phyloP scores from a whole-genome alignment of 441 rosid genomes.

The Oxalis stricta region DNA sequence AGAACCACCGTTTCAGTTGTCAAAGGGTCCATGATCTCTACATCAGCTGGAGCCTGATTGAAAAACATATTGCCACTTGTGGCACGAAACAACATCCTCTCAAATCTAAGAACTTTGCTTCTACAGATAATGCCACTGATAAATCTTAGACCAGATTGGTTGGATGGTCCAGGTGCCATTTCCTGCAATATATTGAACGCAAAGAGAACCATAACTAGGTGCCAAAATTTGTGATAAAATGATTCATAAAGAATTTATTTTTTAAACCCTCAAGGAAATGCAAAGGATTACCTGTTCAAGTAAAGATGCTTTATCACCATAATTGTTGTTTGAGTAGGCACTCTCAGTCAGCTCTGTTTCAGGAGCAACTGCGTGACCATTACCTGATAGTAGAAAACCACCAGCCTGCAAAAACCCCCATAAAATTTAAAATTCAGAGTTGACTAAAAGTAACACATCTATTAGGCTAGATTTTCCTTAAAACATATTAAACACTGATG shows the following conservation, averaged over 20 bases:
- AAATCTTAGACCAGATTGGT: constrained; percentile 79
- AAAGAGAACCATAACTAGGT: too few relatives aligned
- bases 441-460: too few relatives aligned
- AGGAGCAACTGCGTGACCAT: constrained; percentile 42
- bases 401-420: constrained; percentile 44
- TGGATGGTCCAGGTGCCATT: constrained; percentile 41
- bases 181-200: constrained; percentile 58
- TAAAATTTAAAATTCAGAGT: not conserved
- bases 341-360: constrained; percentile 79
- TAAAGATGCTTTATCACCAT: constrained; percentile 47
- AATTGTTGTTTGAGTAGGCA: constrained; percentile 36
- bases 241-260: constrained; percentile 4
- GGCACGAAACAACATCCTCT: constrained; percentile 93
- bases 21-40: constrained; percentile 83
- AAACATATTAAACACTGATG: too few relatives aligned
- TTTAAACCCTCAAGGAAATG: constrained; percentile 9
- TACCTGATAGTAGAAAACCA: constrained; percentile 72
- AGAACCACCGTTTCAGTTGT: constrained; percentile 70
- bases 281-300: constrained; percentile 64
- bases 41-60: constrained; percentile 80
- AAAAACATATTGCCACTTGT: constrained; percentile 98
- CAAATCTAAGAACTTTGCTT: constrained; percentile 64
- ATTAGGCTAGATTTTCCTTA: too few relatives aligned
- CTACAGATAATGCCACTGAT: constrained; percentile 82
- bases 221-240: constrained; percentile 7